These are phyloP conservation scores for Yarrowia sp. DNA, from an alignment of 805 yeast species.

Conservation along the genomic window DNA sequence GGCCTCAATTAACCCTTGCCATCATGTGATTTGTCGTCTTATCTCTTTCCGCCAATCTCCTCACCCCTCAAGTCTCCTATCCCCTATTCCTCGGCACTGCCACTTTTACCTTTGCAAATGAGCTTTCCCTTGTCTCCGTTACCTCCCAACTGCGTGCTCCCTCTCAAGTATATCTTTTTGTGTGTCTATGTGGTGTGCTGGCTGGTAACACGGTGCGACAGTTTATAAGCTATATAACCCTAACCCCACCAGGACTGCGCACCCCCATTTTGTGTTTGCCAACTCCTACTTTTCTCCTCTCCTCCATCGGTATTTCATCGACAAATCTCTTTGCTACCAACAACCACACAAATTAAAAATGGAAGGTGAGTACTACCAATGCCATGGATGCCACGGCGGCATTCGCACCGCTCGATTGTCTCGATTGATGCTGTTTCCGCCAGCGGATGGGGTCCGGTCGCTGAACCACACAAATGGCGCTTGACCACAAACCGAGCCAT, in stretches of 20 bases:
- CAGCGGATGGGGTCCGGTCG: too few species aligned
- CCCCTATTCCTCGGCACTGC: constrained; percentile 38
- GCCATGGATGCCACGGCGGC: neutral
- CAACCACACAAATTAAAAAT: constrained; percentile 41
- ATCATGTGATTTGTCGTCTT: too few species aligned
- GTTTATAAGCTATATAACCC: constrained; percentile 13
- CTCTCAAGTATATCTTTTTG: too few species aligned
- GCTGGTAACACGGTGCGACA: neutral
- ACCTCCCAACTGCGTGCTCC: constrained; percentile 10
- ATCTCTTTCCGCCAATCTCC: too few species aligned
- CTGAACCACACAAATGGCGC: constrained; percentile 11
- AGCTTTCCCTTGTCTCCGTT: constrained; percentile 26
- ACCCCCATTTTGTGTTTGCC: constrained; percentile 40
- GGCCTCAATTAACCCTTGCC: too few species aligned
- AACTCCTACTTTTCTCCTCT: constrained; percentile 40
- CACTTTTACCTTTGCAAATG: constrained; percentile 13
- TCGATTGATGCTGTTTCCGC: constrained; percentile 6
- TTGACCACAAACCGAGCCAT: neutral
- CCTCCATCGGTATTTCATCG: constrained; percentile 40
- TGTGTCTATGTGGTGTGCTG: constrained; percentile 4
- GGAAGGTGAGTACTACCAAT: constrained; percentile 42
- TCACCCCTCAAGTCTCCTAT: too few species aligned
- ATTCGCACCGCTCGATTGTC: neutral
- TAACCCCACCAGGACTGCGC: constrained; percentile 33
- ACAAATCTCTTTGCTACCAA: constrained; percentile 35